Base-by-base conservation (phyloP, 164 flowering plant species). In the Tinospora cordifolia region DNA sequence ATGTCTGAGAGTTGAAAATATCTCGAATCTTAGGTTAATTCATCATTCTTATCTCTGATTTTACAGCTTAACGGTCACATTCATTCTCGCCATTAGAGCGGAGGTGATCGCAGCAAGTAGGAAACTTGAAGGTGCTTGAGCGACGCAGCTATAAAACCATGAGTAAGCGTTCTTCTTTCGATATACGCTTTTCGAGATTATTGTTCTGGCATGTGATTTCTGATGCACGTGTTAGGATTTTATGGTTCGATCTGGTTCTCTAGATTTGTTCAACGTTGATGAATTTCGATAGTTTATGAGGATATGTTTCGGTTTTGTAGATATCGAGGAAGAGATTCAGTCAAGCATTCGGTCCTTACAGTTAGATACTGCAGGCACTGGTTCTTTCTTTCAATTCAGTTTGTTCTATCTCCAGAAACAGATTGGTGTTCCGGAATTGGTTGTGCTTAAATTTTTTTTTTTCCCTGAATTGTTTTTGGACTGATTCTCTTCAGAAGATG, bases 281-380 rank as follows among this genome's bases (percentile, higher is more conserved):
- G 47, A 14, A 9, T 44, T 44, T 44, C 14, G 13, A 9, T 44
- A 9, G 14, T 44, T 44, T 44, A 10, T 44, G 13, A 44, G 47
- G 3, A 65, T 65, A 34, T 39, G 22, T 44, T 67, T 34, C 34
- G 65, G 27, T 36, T 47, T 67, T 62, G 36, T 69, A 86, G 89
- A 88, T 81, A 75, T 90, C 26, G 90, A 84, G 75, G 92, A 84
- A 67, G 92, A 88, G 38, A 88, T 90, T 62, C 85, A 67, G 9
- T 66, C 65, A 30, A 27, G 75, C 58, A 73, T 73, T 22, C 70
- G 87, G 46, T 81, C 88, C 0, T 74, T 90, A 80, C 87, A 88
- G 80, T 88, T 90, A 46, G 92, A 90, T 64, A 82, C 91, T 12
- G 70, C 88, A 76, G 95, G 92, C 87, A 78, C 44, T 41, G 60